A percentile compares a stretch with the other conserved stretches of the same genome.
phyloP scores from a whole-genome alignment of 257 asterid genomes.

The Nemophila menziesii region DNA sequence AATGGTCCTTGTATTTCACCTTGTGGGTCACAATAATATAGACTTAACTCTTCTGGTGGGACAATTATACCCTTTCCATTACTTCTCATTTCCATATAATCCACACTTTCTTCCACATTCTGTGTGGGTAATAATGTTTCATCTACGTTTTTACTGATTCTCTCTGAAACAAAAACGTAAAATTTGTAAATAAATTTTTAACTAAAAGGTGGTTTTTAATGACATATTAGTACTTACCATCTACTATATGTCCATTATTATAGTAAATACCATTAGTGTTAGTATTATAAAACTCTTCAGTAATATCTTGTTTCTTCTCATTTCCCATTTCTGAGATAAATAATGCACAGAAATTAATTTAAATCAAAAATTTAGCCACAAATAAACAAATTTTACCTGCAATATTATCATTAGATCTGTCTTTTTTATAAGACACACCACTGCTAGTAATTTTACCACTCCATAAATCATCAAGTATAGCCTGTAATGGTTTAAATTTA shows the following conservation, averaged over 20 bases:
- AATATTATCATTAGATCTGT: conserved; percentile 42
- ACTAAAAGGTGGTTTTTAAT: conserved; percentile 5
- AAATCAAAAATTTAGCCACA: background rate
- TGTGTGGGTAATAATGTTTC: conserved; percentile 11
- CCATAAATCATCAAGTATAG: conserved; percentile 56
- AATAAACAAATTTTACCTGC: conserved; percentile 30
- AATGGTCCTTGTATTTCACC: conserved; percentile 98
- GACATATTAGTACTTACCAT: conserved; percentile 12
- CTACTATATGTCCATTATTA: conserved; percentile 13
- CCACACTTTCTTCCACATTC: conserved; percentile 35
- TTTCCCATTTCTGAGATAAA: conserved; percentile 23
- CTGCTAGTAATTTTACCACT: conserved; percentile 65
- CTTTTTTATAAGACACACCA: conserved; percentile 50
- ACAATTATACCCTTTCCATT: conserved; percentile 31
- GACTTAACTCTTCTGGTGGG: conserved; percentile 80
- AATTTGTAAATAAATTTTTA: conserved; percentile 10
- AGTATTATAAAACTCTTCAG: conserved; percentile 27
- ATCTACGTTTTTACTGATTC: conserved; percentile 13
- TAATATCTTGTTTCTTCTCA: conserved; percentile 26
- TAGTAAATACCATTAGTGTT: conserved; percentile 25
- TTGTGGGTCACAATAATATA: conserved; percentile 87
- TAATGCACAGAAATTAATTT: background rate
- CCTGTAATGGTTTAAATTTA: conserved; percentile 28
- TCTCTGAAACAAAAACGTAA: conserved; percentile 21
- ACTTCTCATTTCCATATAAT: conserved; percentile 24